Base-by-base conservation (phyloP, 805 yeast genomes). In the Nakazawaea ernobii region DNA sequence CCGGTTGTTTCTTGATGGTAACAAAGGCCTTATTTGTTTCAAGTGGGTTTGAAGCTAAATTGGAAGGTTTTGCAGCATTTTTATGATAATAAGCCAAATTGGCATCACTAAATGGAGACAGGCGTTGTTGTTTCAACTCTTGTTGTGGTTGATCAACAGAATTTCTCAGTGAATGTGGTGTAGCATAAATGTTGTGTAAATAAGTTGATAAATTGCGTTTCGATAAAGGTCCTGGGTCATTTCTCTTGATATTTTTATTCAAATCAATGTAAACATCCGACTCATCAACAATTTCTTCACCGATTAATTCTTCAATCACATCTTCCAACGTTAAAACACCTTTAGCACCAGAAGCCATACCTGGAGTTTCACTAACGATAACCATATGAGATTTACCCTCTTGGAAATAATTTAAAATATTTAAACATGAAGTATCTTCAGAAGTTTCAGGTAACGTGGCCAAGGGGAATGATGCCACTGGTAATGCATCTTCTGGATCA, bases 361-460 rank as follows among this genome's bases (percentile, higher is more conserved):
- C 99, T 0, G 98, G 98, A 39, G 73, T 73, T 49, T 82, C 83
- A 53, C 92, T 82, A 8, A 92, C 97, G 33, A 91, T 82, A 58
- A 94, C 92, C 99, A 92, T 92, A 66, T 92, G 99, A 1, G 96
- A 84, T 65, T 90, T 91, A 52, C 99, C 99, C 64, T 92, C 97
- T 65, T 92, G 99, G 74, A 94, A 92, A 67, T 92, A 92, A 65
- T 92, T 92, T 59, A 92, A 74, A 55, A 92, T 91, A 66, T 94
- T 92, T 60, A 92, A 73, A 65, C 98, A 92, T 6, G 97, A 89
- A 4, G 98, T 91, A 45, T 85, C 90, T 20, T 88, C 84, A 2
- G 85, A 80, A 0, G 99, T 92, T 67, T 92, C 98, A 0, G 99
- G 99, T 40, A 92, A 74, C 0, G 98, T 94, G 1, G 98, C 98